Evolutionary conservation across 345 rosid species (phyloP), one percentile per base, ranked within the genome.

Genomic region (Luvunga scandens): DNA sequence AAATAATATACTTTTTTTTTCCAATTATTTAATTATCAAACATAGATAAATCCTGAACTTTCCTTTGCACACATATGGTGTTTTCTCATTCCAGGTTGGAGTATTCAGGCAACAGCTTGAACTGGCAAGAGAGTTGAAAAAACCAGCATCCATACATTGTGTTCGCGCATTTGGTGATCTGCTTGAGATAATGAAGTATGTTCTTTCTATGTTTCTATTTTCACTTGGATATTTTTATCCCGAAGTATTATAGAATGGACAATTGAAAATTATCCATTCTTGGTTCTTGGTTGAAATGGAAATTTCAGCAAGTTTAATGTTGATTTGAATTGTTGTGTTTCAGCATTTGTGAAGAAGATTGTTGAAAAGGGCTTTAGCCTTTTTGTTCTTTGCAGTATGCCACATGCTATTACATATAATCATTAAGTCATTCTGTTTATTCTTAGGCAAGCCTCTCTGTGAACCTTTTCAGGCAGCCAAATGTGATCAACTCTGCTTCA

Each of bases 141-240:
- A 84, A 72, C 98, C 98, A 0, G 97, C 89, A 55, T 91, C 98
- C 0, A 48, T 94, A 75, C 98, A 91, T 70, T 96, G 97, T 87
- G 98, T 96, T 42, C 97, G 94, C 70, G 98, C 98, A 33, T 94
- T 84, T 22, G 95, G 97, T 2, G 94, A 92, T 85, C 87, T 94
- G 75, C 98, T 94, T n/a, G 90, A 81, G 81, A 88, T 86, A 84
- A 34, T 94, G 84, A 93, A 89, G 98, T 91, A 90, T 31, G 57
- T 53, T 53, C 22, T 18, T 19, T 53, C 1, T 12, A 12, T 53
- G 22, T 53, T 53, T 53, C 57, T 53, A 53, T 53, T 53, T 53
- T 53, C 57, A 53, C 57, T 53, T 53, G 7, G 5, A 18, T 16
- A 53, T 53, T 53, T 18, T 18, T 53, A 53, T 53, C 38, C 25